Conservation (phyloP, 2,329 filamentous ascomycete species). For the Sarocladium oryzae region DNA sequence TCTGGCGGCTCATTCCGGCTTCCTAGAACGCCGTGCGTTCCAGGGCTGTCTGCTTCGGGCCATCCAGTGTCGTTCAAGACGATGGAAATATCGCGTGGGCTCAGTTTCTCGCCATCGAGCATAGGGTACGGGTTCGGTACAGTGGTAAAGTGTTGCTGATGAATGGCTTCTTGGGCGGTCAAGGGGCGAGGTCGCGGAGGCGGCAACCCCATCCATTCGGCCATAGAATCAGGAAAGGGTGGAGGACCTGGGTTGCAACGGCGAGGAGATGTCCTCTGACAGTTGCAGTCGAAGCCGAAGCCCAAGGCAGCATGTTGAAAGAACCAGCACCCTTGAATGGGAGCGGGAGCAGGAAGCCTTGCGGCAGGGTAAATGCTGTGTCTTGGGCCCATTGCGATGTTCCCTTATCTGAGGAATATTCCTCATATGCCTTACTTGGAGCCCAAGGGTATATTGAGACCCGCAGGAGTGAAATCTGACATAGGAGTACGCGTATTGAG, state of each 20-base stretch:
- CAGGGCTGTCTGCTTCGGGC: too few species aligned
- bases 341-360: not conserved
- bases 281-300: not conserved
- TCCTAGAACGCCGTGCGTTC: not conserved
- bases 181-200: not conserved
- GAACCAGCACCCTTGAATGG: not conserved
- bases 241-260: conserved; percentile 1
- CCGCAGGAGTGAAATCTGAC: too few species aligned
- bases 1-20: not conserved
- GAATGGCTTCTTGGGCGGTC: not conserved
- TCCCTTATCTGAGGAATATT: not conserved
- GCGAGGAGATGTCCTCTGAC: not conserved
- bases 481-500: too few species aligned
- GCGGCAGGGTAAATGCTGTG: not conserved
- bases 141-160: not conserved
- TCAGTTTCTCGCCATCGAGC: not conserved
- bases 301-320: not conserved
- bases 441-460: too few species aligned
- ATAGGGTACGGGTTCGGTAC: not conserved
- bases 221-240: not conserved
- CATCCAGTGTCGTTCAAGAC: not conserved
- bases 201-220: not conserved
- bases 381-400: not conserved
- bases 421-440: too few species aligned
- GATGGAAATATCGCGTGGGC: not conserved